phyloP scores from a whole-genome alignment of 305 asterid species.

The Fraxinus albicans region DNA sequence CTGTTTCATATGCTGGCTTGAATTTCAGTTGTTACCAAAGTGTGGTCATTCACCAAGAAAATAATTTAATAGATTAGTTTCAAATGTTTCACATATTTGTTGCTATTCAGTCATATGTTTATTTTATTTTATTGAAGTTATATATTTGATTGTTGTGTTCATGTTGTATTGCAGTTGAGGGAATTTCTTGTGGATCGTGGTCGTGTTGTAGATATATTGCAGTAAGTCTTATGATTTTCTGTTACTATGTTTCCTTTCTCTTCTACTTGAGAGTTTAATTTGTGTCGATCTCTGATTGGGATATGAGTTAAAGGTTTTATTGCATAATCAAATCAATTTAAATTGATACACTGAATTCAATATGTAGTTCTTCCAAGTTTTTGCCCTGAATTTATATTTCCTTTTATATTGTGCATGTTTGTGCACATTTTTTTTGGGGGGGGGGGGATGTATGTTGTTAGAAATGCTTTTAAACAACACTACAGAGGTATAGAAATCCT shows the following conservation, averaged over 20 bases:
- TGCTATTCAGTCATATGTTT: not conserved
- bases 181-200: slow-evolving; percentile 79
- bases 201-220: slow-evolving; percentile 57
- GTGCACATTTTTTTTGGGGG: not conserved
- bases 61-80: not conserved
- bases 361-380: not conserved
- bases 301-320: not conserved
- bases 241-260: not conserved
- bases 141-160: slow-evolving; percentile 18
- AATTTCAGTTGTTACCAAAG: not conserved
- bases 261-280: not conserved
- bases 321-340: not conserved
- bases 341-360: not conserved
- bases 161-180: slow-evolving; percentile 51
- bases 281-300: not conserved
- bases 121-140: not conserved
- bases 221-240: slow-evolving; percentile 39
- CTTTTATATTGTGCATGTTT: not conserved
- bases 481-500: not conserved
- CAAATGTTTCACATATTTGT: not conserved
- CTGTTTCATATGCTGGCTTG: slow-evolving; percentile 7
- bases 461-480: too few species aligned
- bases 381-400: not conserved
- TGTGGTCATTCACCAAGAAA: not conserved
- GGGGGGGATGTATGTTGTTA: not conserved